phyloP scores from a whole-genome alignment of 164 flowering plant genomes.

The Cinnamomum chago region DNA sequence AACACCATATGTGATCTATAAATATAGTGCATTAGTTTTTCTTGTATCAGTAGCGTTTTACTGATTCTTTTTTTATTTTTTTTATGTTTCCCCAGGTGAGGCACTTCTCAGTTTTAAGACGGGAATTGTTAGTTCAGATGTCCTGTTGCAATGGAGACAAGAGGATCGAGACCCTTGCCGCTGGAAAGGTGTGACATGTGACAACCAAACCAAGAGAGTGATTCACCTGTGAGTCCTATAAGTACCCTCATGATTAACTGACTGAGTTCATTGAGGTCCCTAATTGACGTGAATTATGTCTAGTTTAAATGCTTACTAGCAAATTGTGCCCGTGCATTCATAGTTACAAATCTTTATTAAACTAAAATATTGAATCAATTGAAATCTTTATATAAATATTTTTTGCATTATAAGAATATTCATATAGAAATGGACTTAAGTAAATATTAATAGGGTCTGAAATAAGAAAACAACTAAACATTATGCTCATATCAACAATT shows the following conservation, averaged over 20 bases:
- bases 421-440: no score
- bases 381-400: no score
- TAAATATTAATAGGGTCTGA: no score
- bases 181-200: constrained; percentile 92
- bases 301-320: neutral
- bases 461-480: no score
- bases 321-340: no score
- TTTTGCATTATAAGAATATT: no score
- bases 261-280: neutral
- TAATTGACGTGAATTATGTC: neutral
- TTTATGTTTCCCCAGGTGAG: constrained; percentile 49
- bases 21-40: neutral
- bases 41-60: neutral
- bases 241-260: neutral
- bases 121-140: constrained; percentile 57
- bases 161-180: constrained; percentile 93
- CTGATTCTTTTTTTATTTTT: neutral
- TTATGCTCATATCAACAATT: no score
- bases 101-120: constrained; percentile 75
- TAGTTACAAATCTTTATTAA: no score
- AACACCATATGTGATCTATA: neutral
- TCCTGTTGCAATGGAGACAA: constrained; percentile 77
- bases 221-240: constrained; percentile 60
- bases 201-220: constrained; percentile 70
- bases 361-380: no score